phyloP scores from a whole-genome alignment of 495 filamentous ascomycete genomes.

The Talaromyces adpressus region DNA sequence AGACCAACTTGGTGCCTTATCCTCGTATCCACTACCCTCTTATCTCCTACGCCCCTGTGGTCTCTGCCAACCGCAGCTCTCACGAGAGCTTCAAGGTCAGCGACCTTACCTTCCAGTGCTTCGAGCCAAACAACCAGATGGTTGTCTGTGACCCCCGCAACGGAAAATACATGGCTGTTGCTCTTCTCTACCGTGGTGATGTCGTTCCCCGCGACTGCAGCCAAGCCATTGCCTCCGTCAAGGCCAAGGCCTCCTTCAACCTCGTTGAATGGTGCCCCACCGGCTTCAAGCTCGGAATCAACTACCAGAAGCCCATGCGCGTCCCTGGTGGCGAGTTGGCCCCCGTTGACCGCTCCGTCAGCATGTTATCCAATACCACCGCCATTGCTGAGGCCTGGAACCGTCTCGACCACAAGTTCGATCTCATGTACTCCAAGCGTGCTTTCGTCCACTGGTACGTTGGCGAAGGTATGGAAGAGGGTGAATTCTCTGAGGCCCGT shows the following conservation, averaged over 20 bases:
- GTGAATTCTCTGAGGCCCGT: slow-evolving; percentile 84
- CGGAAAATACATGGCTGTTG: slow-evolving; percentile 93
- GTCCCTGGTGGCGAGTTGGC: slow-evolving; percentile 76
- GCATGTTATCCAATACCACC: slow-evolving; percentile 89
- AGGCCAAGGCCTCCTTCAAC: slow-evolving; percentile 84
- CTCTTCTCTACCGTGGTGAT: slow-evolving; percentile 83
- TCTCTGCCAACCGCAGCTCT: slow-evolving; percentile 71
- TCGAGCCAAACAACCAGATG: slow-evolving; percentile 96
- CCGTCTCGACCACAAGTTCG: slow-evolving; percentile 86
- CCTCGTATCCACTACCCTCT: slow-evolving; percentile 89
- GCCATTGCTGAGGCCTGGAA: slow-evolving; percentile 88
- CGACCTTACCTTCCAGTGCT: slow-evolving; percentile 84
- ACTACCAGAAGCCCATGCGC: slow-evolving; percentile 78
- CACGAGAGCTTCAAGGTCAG: slow-evolving; percentile 90
- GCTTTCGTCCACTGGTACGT: slow-evolving; percentile 96
- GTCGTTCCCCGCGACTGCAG: slow-evolving; percentile 81
- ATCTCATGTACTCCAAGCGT: slow-evolving; percentile 95
- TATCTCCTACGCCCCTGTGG: slow-evolving; percentile 83
- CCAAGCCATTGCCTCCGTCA: slow-evolving; percentile 70
- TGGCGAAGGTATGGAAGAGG: slow-evolving; percentile 93
- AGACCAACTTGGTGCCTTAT: slow-evolving; percentile 89
- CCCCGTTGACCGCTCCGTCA: slow-evolving; percentile 77
- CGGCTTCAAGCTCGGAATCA: slow-evolving; percentile 92
- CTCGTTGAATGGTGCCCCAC: slow-evolving; percentile 96
- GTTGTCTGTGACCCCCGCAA: slow-evolving; percentile 88